These are phyloP conservation scores for Naganishia liquefaciens DNA, from an alignment of 1,284 basidiomycete species.

Conservation along the genomic window DNA sequence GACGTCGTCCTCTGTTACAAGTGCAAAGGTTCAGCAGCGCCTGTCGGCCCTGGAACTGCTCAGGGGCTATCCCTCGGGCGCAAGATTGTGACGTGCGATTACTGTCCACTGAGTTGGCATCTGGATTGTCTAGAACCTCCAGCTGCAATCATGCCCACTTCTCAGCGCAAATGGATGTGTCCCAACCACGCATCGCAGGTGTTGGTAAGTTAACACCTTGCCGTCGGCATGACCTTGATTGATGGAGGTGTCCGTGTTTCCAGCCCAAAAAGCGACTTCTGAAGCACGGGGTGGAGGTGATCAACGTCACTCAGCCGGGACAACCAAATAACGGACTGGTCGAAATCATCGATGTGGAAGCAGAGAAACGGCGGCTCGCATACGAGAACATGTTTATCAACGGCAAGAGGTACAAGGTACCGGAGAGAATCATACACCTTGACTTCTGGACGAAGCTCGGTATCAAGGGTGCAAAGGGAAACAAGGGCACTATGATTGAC, in stretches of 20 bases:
- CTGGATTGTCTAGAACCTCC: slow-evolving; percentile 94
- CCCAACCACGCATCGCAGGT: slow-evolving; percentile 88
- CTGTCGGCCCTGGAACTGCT: slow-evolving; percentile 53
- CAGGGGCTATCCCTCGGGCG: slow-evolving; percentile 42
- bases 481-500: neutral
- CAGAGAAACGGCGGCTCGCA: slow-evolving; percentile 51
- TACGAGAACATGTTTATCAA: slow-evolving; percentile 57
- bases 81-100: slow-evolving; percentile 87
- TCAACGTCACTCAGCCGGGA: slow-evolving; percentile 68
- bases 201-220: slow-evolving; percentile 51
- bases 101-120: slow-evolving; percentile 94
- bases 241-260: slow-evolving; percentile 24
- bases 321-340: slow-evolving; percentile 90
- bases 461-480: slow-evolving; percentile 7
- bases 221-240: neutral
- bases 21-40: slow-evolving; percentile 74
- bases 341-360: slow-evolving; percentile 73
- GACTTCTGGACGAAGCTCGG: slow-evolving; percentile 92
- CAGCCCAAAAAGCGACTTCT: slow-evolving; percentile 77
- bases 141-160: slow-evolving; percentile 77
- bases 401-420: slow-evolving; percentile 83
- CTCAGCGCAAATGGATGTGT: slow-evolving; percentile 96
- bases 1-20: slow-evolving; percentile 81
- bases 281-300: slow-evolving; percentile 64
- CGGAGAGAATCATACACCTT: slow-evolving; percentile 84